Conservation (phyloP, 2,329 filamentous ascomycete species). For the Hypocreales sp. region DNA sequence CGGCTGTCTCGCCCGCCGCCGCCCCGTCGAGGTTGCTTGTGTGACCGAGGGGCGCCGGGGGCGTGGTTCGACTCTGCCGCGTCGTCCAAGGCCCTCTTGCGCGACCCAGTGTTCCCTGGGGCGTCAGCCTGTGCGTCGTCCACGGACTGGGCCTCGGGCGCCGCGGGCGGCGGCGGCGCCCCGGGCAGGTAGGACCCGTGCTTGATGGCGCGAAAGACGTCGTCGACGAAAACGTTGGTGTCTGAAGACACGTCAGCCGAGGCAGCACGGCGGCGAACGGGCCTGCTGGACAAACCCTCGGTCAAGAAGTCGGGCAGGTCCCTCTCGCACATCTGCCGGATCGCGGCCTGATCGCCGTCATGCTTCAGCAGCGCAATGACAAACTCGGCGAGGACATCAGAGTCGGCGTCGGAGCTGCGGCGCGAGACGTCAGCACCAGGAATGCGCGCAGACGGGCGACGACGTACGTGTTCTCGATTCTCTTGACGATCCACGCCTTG, state of each 20-base stretch:
- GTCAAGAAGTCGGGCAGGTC: conserved; percentile 64
- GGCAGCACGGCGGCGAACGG: no score
- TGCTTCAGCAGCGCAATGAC: conserved; percentile 63
- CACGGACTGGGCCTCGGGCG: conserved; percentile 17
- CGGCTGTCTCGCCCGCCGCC: conserved; percentile 16
- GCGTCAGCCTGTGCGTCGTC: conserved; percentile 7
- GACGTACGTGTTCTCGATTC: conserved; percentile 59
- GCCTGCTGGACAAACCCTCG: no score
- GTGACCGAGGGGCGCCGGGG: conserved; percentile 23
- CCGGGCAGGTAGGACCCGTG: conserved; percentile 46
- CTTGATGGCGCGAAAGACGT: conserved; percentile 51
- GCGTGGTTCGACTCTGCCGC: conserved; percentile 6
- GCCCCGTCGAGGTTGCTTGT: conserved; percentile 46
- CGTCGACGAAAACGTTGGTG: conserved; percentile 44
- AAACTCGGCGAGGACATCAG: conserved; percentile 71
- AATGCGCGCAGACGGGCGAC: no score
- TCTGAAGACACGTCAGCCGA: conserved; percentile 12
- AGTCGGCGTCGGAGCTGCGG: conserved; percentile 59
- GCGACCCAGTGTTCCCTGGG: conserved; percentile 4
- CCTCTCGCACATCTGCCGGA: conserved; percentile 51
- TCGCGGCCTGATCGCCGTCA: conserved; percentile 47
- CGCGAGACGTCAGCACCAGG: conserved; percentile 3
- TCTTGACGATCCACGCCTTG: conserved; percentile 64
- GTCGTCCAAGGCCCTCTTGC: conserved; percentile 22
- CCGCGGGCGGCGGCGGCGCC: conserved; percentile 24